Conservation (phyloP, 495 filamentous ascomycete species). For the Penicillium simplicissimum region DNA sequence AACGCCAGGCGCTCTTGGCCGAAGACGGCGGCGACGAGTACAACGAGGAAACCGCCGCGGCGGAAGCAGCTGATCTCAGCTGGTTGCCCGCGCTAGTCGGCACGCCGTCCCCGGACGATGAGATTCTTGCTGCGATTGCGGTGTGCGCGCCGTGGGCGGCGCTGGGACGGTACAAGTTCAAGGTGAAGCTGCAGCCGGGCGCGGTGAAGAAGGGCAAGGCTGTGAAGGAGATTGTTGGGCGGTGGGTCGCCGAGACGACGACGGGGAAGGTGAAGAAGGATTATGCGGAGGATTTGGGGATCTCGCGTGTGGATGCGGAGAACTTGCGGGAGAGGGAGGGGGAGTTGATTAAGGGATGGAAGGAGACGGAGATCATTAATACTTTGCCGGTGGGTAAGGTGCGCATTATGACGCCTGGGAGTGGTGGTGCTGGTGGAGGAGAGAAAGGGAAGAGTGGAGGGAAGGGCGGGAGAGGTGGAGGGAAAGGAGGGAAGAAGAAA, state of each 20-base stretch:
- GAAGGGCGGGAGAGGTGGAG: constrained; percentile 47
- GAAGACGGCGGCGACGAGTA: constrained; percentile 58
- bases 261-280: constrained; percentile 52
- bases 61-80: constrained; percentile 50
- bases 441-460: constrained; percentile 49
- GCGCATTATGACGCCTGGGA: constrained; percentile 66
- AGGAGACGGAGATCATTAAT: constrained; percentile 79
- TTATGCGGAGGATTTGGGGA: constrained; percentile 48
- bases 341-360: constrained; percentile 77
- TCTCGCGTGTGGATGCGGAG: constrained; percentile 66
- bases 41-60: constrained; percentile 52
- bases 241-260: constrained; percentile 63
- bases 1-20: constrained; percentile 55
- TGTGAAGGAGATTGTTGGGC: constrained; percentile 78
- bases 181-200: constrained; percentile 90
- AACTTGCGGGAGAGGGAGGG: constrained; percentile 79
- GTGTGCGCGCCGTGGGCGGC: constrained; percentile 90
- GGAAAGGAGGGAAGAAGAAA: constrained; percentile 31
- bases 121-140: constrained; percentile 85
- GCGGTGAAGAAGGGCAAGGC: constrained; percentile 92
- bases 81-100: constrained; percentile 76
- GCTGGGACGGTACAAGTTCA: constrained; percentile 77
- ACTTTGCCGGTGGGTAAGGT: constrained; percentile 83
- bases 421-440: constrained; percentile 44
- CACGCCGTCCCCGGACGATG: constrained; percentile 75